Base-by-base conservation (phyloP, 768 basidiomycete species). In the Trametes cinnabarina region DNA sequence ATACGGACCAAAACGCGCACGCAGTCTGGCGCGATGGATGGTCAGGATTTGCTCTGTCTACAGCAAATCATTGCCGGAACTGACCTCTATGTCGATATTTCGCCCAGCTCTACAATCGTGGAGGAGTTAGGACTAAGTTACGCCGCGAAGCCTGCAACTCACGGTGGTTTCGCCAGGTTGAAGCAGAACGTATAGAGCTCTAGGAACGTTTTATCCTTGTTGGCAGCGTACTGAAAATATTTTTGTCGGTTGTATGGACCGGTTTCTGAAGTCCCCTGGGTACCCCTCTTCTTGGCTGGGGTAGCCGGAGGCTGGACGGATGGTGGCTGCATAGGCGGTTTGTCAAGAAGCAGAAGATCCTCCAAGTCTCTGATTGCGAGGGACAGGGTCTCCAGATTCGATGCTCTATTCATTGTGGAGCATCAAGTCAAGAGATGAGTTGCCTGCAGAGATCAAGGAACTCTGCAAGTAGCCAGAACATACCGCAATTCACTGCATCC, bases 51-150 rank as follows among this genome's bases (percentile, higher is more conserved):
- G n/a, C n/a, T n/a, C n/a, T n/a, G n/a, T n/a, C 19, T 22, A 42
- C 12, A 7, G 34, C 8, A 34, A 14, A n/a, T 5, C 9, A 15
- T n/a, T n/a, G n/a, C n/a, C 41, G 43, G n/a, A 20, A 64, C 75
- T 65, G 60, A 88, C 89, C 74, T 92, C 90, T 78, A 92, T 88
- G 50, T 92, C 90, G 60, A 92, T 83, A 68, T 90, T 92, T 62
- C 84, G 80, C 19, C 83, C 83, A 68, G 82, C 80, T 68, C 89
- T 91, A 17, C 14, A 34, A 53, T 25, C 30, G 47, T n/a, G 17
- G n/a, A 15, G 34, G 11, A 30, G 23, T 19, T 20, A 23, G 22
- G 17, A n/a, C 17, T 2, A 32, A 17, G 15, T 26, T 9, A 12
- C 19, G 3, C 11, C 23, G 19, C 14, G 15, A 43, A 37, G n/a